Percentiles rank a stretch among this genome's conserved stretches.
Evolutionary conservation across 306 rosid species (phyloP).

Genomic region (Rosa multiflora): DNA sequence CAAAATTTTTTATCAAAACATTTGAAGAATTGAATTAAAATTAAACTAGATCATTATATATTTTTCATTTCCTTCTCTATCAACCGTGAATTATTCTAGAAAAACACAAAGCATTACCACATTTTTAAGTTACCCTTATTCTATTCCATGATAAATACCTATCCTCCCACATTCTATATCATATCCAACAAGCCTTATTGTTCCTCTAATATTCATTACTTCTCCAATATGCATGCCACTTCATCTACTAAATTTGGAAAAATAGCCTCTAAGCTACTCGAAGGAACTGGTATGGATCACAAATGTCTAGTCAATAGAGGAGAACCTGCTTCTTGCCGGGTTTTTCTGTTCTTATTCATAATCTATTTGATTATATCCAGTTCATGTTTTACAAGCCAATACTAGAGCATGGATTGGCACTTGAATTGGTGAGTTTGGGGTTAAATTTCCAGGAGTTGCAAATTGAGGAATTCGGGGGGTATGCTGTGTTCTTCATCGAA

Average conservation of each 20-base stretch:
- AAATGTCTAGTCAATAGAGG: constrained; percentile 58
- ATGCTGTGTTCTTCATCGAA: no score
- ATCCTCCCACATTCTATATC: constrained; percentile 3
- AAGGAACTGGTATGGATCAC: constrained; percentile 45
- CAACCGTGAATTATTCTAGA: background rate
- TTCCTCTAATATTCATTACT: constrained; percentile 19
- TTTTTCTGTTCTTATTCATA: no score
- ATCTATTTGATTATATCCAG: no score
- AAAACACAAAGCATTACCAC: background rate
- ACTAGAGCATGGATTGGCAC: no score
- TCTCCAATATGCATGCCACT: constrained; percentile 6
- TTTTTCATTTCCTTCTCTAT: background rate
- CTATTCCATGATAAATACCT: background rate
- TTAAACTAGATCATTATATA: background rate
- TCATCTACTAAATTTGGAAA: constrained; percentile 16
- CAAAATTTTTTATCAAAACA: background rate
- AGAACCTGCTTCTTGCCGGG: constrained; percentile 43
- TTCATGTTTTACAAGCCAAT: no score
- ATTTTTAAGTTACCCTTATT: background rate
- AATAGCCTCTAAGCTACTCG: constrained; percentile 25
- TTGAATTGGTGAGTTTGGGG: no score
- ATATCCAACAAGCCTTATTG: constrained; percentile 14
- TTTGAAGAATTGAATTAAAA: background rate
- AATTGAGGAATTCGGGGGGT: no score
- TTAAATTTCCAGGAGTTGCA: no score